Percentiles rank a stretch among this genome's conserved stretches.
phyloP scores from a whole-genome alignment of 345 rosid species.

The Melaleuca alternifolia region DNA sequence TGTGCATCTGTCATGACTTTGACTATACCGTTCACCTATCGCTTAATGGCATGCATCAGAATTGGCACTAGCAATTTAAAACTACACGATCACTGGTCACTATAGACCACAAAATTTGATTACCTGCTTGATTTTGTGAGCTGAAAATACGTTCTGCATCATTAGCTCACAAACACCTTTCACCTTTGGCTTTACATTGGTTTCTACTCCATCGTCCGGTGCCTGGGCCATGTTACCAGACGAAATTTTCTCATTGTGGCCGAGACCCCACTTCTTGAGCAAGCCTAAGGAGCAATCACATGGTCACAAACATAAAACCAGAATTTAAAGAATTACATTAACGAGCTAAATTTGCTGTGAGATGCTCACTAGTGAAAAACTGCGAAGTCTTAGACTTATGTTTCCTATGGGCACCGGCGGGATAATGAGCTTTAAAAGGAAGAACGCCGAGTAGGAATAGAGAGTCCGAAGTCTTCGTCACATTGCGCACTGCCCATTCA shows the following conservation, averaged over 20 bases:
- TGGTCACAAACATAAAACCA: neutral
- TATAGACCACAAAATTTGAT: neutral
- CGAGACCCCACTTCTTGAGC: constrained; percentile 6
- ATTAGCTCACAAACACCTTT: constrained; percentile 11
- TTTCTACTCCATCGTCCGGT: neutral
- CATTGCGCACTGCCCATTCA: constrained; percentile 22
- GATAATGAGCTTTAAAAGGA: constrained; percentile 5
- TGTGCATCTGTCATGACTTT: constrained; percentile 14
- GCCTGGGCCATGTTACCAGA: neutral
- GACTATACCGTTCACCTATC: constrained; percentile 17
- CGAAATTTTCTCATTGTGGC: neutral
- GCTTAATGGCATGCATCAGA: neutral
- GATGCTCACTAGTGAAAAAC: constrained; percentile 13
- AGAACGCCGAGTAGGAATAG: constrained; percentile 19
- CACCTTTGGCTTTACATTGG: neutral
- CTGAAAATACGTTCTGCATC: constrained; percentile 13
- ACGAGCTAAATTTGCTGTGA: neutral
- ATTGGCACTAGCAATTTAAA: neutral
- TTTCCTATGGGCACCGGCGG: neutral
- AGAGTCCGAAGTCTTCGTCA: constrained; percentile 11
- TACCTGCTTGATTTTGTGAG: constrained; percentile 15
- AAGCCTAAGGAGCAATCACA: constrained; percentile 5
- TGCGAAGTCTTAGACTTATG: neutral
- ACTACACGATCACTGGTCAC: neutral
- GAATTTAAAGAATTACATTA: neutral